Evolutionary conservation across 805 yeast species (phyloP), one percentile per base, ranked within the genome.

Genomic region (Pichia ethanolica): DNA sequence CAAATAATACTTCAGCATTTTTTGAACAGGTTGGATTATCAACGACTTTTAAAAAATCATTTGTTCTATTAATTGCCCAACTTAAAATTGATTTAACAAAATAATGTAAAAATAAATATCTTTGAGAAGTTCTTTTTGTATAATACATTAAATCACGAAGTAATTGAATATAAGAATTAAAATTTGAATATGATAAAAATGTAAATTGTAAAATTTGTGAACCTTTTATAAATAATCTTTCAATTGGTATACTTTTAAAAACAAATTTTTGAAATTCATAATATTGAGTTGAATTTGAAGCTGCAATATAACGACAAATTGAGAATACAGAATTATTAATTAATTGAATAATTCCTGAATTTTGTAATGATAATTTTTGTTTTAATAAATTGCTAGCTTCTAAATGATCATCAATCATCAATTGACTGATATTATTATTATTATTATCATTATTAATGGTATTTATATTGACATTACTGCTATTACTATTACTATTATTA

Each of bases 51-150:
- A 71, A 46, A 51, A 68, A 78, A 45, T 79, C 81, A 5, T 55
- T 47, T 0, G 82, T 75, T 53, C 79, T 67, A 11, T 78, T 68
- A 48, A 72, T 58, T 3, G 76, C 66, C 85, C 86, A 81, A 39
- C 67, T 63, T 50, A 68, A 64, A 7, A 79, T 54, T 4, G 78
- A 62, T 44, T 72, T 71, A n/a, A 78, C 59, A 42, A 79, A 67
- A 51, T 71, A 78, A 39, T 70, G 64, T 41, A 77, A 63, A 8
- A 78, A 52, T 25, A 77, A 48, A 52, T 71, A 72, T 47, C 73
- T 73, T 52, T 77, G 79, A 1, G 76, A 63, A 4, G 73, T 69
- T 54, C 72, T 72, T 50, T 68, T 71, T 14, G 74, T 61, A 4
- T 67, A 51, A 12, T 64, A 63, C 1, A 73, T 53, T 13, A 75